Base-by-base conservation (phyloP, 1,139 yeast genomes). In the Ashbya aceris region DNA sequence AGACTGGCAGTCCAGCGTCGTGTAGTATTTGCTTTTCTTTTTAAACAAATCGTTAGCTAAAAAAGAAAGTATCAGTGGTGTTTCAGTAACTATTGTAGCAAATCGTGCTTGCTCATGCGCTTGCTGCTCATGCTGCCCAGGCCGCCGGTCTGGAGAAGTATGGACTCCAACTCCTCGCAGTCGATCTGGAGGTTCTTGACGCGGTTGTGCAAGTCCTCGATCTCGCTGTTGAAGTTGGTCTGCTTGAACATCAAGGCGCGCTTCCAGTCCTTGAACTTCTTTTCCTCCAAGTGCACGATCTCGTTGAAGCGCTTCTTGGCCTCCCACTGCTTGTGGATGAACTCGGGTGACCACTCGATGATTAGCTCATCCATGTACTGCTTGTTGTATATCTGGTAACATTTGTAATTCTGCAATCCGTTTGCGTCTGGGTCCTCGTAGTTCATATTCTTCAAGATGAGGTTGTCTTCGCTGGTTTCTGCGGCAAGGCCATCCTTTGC, bases 201-300 rank as follows among this genome's bases (percentile, higher is more conserved):
- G 13, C 59, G 51, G 9, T 53, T 53, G 47, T 74, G 74, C 41
- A 68, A 51, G 6, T 50, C 54, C 45, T 74, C 77, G 47, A 81
- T 71, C 45, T 77, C 85, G 33, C 64, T 59, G 51, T 81, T 81
- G 52, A 77, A 71, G 41, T 61, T 61, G 27, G 68, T 67, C 58
- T 83, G 91, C 51, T 74, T 74, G 13, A 65, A 67, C 38, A 74
- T 67, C 43, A 84, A 67, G 3, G 74, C 77, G 39, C 61, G 61
- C 49, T 77, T 77, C 89, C 91, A 83, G 34, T 73, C 76, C 53
- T 74, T 74, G 54, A 83, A 82, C 49, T 76, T 71, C 43, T 62
- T 66, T 51, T 82, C 86, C 56, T 83, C 84, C 27, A 61, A 52
- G 26, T 61, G 56, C 33, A 79, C 72, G 27, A 72, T 63, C 14